These are phyloP conservation scores for Penicillium sp. DNA, from an alignment of 2,329 filamentous ascomycete species.

Conservation along the genomic window DNA sequence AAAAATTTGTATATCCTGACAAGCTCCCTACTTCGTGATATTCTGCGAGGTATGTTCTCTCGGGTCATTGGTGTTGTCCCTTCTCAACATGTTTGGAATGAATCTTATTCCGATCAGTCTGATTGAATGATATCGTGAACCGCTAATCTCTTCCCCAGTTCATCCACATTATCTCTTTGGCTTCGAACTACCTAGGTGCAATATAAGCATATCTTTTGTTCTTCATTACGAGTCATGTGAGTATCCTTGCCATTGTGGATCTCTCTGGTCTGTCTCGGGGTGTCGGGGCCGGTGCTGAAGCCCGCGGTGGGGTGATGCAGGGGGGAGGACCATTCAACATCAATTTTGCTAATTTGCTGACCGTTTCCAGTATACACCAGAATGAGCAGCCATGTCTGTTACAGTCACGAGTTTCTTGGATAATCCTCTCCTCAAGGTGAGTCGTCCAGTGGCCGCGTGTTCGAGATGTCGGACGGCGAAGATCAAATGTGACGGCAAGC, in stretches of 20 bases:
- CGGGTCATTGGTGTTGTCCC: too few species aligned
- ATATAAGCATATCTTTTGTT: neutral
- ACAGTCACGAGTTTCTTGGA: conserved; percentile 39
- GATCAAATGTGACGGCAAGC: conserved; percentile 96
- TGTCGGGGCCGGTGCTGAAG: neutral
- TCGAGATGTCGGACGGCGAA: conserved; percentile 85
- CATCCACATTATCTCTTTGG: conserved; percentile 10
- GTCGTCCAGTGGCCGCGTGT: conserved; percentile 75
- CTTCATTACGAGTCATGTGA: conserved; percentile 13
- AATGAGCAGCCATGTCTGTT: conserved; percentile 33
- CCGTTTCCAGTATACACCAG: conserved; percentile 2
- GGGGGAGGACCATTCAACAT: neutral
- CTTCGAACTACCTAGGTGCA: neutral
- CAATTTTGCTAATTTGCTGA: neutral
- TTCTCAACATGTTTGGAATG: too few species aligned
- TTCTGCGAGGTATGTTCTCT: too few species aligned
- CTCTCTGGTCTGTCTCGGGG: neutral
- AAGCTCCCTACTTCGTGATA: too few species aligned
- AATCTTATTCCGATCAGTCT: too few species aligned
- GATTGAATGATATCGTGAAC: too few species aligned
- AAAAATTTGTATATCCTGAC: too few species aligned
- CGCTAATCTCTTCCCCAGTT: conserved; percentile 10
- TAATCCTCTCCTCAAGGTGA: conserved; percentile 56
- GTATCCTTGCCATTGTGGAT: neutral
- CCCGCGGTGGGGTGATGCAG: neutral